Conservation (phyloP, 2,329 filamentous ascomycete species). For the Aspergillus sp. region DNA sequence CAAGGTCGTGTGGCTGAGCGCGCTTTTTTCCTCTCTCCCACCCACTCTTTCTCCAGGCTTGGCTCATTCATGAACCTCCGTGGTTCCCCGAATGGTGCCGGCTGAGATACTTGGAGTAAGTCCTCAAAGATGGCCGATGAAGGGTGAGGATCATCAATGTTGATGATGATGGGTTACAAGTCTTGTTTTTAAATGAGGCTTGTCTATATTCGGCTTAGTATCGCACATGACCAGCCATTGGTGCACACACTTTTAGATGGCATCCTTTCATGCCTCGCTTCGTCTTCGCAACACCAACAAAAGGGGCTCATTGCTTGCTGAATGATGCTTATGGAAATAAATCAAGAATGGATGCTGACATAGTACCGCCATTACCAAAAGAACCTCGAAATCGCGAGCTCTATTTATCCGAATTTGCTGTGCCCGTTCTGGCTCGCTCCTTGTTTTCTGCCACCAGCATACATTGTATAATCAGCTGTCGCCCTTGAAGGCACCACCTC, state of each 20-base stretch:
- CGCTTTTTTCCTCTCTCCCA: background rate
- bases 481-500: conserved; percentile 11
- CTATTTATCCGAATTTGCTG: background rate
- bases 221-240: too few species aligned
- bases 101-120: background rate
- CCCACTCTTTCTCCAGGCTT: background rate
- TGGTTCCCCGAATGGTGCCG: background rate
- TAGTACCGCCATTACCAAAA: background rate
- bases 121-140: background rate
- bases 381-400: background rate
- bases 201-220: background rate
- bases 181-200: background rate
- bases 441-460: conserved; percentile 2
- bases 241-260: background rate
- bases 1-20: background rate
- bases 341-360: background rate
- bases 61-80: background rate
- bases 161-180: background rate
- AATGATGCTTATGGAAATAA: background rate
- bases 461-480: conserved; percentile 5
- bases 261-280: background rate
- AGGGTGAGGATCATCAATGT: background rate
- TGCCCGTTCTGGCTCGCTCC: conserved; percentile 3
- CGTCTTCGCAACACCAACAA: background rate
- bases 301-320: background rate